Evolutionary conservation across 768 basidiomycete species (phyloP).

Genomic region (Peribolospora kevripleyi): DNA sequence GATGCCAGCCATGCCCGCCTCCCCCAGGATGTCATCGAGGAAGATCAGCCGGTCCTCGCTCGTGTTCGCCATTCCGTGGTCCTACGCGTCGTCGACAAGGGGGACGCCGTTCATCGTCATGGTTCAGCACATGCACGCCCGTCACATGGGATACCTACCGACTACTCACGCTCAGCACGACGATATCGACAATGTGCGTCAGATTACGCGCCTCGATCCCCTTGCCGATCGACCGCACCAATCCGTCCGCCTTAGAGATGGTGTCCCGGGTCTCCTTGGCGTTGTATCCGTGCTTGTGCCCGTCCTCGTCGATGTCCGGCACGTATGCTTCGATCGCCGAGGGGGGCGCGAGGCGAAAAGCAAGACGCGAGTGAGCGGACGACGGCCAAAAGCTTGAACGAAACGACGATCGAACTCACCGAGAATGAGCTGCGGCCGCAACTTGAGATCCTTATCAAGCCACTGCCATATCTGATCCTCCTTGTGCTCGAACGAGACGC

Average conservation of each 20-base stretch:
- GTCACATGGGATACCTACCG: background rate
- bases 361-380: background rate
- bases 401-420: conserved; percentile 23
- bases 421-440: conserved; percentile 52
- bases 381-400: background rate
- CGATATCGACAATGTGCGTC: conserved; percentile 56
- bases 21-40: conserved; percentile 55
- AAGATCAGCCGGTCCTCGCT: conserved; percentile 46
- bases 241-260: conserved; percentile 41
- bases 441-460: conserved; percentile 49
- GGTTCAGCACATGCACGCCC: background rate
- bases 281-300: conserved; percentile 4
- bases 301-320: conserved; percentile 10
- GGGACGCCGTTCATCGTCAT: background rate
- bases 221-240: conserved; percentile 43
- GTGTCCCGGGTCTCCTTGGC: conserved; percentile 28
- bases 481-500: conserved; percentile 42
- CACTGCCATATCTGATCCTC: conserved; percentile 52
- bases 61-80: conserved; percentile 85
- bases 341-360: conserved; percentile 7
- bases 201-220: conserved; percentile 45
- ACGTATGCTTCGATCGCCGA: conserved; percentile 8
- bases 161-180: conserved; percentile 28
- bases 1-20: conserved; percentile 34
- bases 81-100: background rate